A percentile compares a stretch with the other conserved stretches of the same genome.
Evolutionary conservation across 2,329 filamentous ascomycete species (phyloP).

Genomic region (Daldinia eschscholtzii): DNA sequence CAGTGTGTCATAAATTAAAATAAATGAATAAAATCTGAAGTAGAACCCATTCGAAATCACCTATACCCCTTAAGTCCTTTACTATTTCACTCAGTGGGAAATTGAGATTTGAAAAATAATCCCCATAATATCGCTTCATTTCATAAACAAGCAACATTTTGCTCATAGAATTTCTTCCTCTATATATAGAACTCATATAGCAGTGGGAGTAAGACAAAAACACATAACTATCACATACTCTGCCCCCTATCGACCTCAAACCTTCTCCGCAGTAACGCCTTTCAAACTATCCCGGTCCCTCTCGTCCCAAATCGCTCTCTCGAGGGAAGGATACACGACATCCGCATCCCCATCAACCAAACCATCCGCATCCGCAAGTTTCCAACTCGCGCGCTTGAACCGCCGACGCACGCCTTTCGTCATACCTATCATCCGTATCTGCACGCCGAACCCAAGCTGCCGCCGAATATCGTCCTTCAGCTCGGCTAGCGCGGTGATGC

Average conservation of each 20-base stretch:
- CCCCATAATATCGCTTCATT: neutral
- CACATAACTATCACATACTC: neutral
- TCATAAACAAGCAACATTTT: neutral
- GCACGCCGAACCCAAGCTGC: slow-evolving; percentile 47
- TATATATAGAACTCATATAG: neutral
- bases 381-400: slow-evolving; percentile 49
- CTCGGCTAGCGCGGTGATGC: slow-evolving; percentile 50
- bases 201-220: neutral
- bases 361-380: slow-evolving; percentile 46
- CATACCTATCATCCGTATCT: slow-evolving; percentile 49
- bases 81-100: neutral
- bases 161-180: neutral
- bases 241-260: slow-evolving; percentile 12
- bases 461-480: slow-evolving; percentile 51
- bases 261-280: slow-evolving; percentile 49
- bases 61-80: too few relatives aligned
- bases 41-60: too few relatives aligned
- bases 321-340: slow-evolving; percentile 48
- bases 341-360: slow-evolving; percentile 44
- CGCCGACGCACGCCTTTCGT: slow-evolving; percentile 41
- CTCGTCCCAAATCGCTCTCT: slow-evolving; percentile 50
- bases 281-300: slow-evolving; percentile 47
- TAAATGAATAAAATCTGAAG: too few relatives aligned
- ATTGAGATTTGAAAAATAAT: neutral
- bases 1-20: too few relatives aligned